Evolutionary conservation across 768 basidiomycete species (phyloP).

Genomic region (Trametes gibbosa): DNA sequence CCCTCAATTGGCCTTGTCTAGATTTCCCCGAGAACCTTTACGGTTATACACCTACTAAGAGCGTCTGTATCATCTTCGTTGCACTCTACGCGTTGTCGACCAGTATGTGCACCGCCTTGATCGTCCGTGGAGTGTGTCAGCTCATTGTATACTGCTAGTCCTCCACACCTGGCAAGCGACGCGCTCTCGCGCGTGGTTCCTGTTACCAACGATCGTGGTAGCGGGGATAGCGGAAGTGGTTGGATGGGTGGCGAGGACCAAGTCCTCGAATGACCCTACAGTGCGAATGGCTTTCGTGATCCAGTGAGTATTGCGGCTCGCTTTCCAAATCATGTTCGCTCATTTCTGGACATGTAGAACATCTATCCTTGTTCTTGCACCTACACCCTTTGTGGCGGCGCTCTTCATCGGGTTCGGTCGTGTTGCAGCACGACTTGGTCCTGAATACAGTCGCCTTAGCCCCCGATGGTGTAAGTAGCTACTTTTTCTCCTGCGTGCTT

Average conservation of each 20-base stretch:
- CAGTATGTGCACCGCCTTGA: not conserved
- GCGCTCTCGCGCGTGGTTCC: constrained; percentile 15
- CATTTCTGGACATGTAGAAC: constrained; percentile 26
- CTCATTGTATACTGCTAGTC: not conserved
- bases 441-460: constrained; percentile 48
- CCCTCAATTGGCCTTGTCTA: not conserved
- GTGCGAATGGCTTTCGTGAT: constrained; percentile 10
- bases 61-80: constrained; percentile 15
- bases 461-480: constrained; percentile 29
- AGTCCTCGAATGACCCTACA: constrained; percentile 10
- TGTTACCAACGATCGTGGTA: constrained; percentile 12
- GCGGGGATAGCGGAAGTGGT: constrained; percentile 16
- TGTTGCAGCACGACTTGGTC: constrained; percentile 43
- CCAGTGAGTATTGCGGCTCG: constrained; percentile 6
- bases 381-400: constrained; percentile 55
- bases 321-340: not conserved
- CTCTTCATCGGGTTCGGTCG: constrained; percentile 53
- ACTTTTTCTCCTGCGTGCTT: not conserved
- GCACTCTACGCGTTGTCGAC: constrained; percentile 10
- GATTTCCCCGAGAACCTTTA: constrained; percentile 7
- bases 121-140: too few relatives aligned
- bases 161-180: constrained; percentile 8
- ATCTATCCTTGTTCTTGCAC: constrained; percentile 25
- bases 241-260: constrained; percentile 17
- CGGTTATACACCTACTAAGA: constrained; percentile 13